These are phyloP conservation scores for Acer campestre DNA, from an alignment of 345 rosid genomes.

Conservation along the genomic window DNA sequence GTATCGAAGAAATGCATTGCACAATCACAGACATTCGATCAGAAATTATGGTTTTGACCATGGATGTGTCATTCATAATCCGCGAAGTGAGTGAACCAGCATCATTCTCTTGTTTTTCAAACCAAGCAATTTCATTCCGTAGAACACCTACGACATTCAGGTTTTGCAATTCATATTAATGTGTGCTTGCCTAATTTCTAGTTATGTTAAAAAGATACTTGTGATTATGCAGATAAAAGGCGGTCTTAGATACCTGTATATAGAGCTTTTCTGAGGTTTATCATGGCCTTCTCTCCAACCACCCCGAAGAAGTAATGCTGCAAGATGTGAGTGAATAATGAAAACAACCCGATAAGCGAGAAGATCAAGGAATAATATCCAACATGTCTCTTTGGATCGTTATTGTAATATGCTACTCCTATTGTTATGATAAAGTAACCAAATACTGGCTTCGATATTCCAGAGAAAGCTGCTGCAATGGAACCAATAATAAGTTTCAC, in stretches of 20 bases:
- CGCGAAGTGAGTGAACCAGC: slow-evolving; percentile 51
- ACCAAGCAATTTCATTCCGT: slow-evolving; percentile 61
- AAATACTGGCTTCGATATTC: slow-evolving; percentile 66
- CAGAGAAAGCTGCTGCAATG: slow-evolving; percentile 63
- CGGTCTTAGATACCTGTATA: slow-evolving; percentile 45
- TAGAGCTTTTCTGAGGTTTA: slow-evolving; percentile 53
- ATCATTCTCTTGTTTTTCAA: slow-evolving; percentile 57
- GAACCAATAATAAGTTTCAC: slow-evolving; percentile 43
- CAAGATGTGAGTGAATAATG: slow-evolving; percentile 53
- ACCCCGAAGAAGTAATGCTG: slow-evolving; percentile 72
- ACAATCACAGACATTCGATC: slow-evolving; percentile 71
- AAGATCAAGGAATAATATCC: slow-evolving; percentile 50
- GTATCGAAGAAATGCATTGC: slow-evolving; percentile 64
- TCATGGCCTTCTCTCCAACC: slow-evolving; percentile 70
- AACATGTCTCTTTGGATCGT: slow-evolving; percentile 40
- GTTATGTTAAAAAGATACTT: no score
- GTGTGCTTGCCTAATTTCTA: not conserved
- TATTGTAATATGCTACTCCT: slow-evolving; percentile 52
- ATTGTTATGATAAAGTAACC: slow-evolving; percentile 62
- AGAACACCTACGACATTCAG: slow-evolving; percentile 45
- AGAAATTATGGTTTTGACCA: slow-evolving; percentile 64
- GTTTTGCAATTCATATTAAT: not conserved
- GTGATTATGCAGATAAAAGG: not conserved
- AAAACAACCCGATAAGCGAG: slow-evolving; percentile 47
- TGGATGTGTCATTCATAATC: slow-evolving; percentile 55